Evolutionary conservation across 2,329 filamentous ascomycete species (phyloP).

Genomic region (Fusarium oxysporum): DNA sequence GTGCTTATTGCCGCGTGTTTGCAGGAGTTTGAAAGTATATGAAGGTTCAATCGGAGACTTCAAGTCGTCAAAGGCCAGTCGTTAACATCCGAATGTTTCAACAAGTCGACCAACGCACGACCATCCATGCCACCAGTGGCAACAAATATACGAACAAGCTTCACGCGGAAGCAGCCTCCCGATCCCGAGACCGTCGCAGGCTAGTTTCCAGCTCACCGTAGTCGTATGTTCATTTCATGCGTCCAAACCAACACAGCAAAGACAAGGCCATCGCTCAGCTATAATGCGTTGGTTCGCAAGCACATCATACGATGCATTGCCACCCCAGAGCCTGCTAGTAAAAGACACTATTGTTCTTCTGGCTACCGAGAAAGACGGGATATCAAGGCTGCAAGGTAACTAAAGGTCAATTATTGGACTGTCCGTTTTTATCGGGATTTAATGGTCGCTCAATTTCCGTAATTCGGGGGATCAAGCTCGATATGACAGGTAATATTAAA

Average conservation of each 20-base stretch:
- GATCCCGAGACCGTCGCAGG: background rate
- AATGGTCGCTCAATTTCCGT: background rate
- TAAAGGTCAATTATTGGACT: background rate
- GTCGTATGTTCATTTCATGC: background rate
- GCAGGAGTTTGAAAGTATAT: background rate
- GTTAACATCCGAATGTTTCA: background rate
- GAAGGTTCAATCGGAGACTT: background rate
- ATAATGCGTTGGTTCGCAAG: background rate
- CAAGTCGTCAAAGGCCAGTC: too few relatives aligned
- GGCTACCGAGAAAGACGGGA: background rate
- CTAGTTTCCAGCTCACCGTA: background rate
- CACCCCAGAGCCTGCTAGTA: background rate
- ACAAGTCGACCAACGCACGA: background rate
- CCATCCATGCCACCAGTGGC: background rate
- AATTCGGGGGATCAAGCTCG: background rate
- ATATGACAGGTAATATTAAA: conserved; percentile 5
- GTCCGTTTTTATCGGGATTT: background rate
- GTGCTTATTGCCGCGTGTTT: background rate
- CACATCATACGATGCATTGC: background rate
- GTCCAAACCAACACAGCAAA: background rate
- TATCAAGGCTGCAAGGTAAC: background rate
- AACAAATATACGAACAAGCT: background rate
- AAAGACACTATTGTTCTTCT: background rate
- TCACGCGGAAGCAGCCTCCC: background rate
- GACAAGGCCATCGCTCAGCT: background rate